Percentiles rank a stretch among this genome's conserved stretches.
phyloP scores from a whole-genome alignment of 192 early-diverging fungal species.

The Coemansia sp. region DNA sequence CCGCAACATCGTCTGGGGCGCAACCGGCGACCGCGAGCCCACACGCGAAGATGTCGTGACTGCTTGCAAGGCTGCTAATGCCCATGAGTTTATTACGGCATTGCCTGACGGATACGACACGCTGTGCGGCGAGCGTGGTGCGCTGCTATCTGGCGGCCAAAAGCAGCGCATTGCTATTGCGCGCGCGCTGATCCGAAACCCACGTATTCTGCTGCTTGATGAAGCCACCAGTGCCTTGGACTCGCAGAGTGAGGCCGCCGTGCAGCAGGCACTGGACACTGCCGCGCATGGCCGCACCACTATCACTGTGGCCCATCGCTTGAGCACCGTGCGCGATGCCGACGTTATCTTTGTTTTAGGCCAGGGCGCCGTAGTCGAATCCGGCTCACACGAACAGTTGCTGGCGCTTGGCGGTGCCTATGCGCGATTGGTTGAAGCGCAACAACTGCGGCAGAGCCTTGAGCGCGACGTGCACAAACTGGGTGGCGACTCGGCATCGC shows the following conservation, averaged over 20 bases:
- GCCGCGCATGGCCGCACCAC: slow-evolving; percentile 78
- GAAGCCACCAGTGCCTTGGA: slow-evolving; percentile 89
- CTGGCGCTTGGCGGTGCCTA: slow-evolving; percentile 50
- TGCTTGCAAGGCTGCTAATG: slow-evolving; percentile 69
- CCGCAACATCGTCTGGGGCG: slow-evolving; percentile 80
- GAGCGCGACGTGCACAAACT: slow-evolving; percentile 22
- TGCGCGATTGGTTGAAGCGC: slow-evolving; percentile 57
- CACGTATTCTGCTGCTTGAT: slow-evolving; percentile 82
- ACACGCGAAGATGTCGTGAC: slow-evolving; percentile 72
- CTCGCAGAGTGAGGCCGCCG: slow-evolving; percentile 71
- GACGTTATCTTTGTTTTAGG: slow-evolving; percentile 84
- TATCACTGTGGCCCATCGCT: slow-evolving; percentile 86
- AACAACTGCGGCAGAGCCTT: slow-evolving; percentile 55
- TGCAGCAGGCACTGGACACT: slow-evolving; percentile 81
- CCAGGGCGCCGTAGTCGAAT: slow-evolving; percentile 67
- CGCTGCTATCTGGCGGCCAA: slow-evolving; percentile 87
- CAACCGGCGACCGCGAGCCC: slow-evolving; percentile 51
- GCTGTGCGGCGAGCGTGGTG: slow-evolving; percentile 79
- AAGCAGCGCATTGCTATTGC: slow-evolving; percentile 97
- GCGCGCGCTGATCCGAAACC: slow-evolving; percentile 85
- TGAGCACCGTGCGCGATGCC: slow-evolving; percentile 85
- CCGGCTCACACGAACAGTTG: slow-evolving; percentile 78
- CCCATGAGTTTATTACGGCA: slow-evolving; percentile 71
- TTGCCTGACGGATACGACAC: slow-evolving; percentile 84
- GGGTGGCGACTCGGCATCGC: too few relatives aligned